Conservation (phyloP, 352 stramenopile species). For the Blastocystis sp. region DNA sequence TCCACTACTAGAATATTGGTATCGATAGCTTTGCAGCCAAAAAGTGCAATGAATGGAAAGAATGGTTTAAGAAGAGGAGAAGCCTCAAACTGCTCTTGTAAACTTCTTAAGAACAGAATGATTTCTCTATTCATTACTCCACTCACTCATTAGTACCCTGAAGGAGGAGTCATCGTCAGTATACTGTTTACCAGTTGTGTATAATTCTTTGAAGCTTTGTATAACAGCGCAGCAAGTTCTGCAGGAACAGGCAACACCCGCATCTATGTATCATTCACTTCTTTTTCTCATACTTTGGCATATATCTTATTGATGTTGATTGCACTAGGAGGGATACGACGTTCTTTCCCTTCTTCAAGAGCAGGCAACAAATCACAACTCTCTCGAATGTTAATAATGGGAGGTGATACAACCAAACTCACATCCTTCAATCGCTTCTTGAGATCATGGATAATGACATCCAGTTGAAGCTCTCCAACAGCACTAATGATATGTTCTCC, state of each 20-base stretch:
- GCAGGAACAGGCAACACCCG: constrained; percentile 6
- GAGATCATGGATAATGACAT: constrained; percentile 51
- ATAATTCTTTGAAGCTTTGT: background rate
- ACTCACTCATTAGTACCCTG: background rate
- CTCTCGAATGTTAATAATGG: constrained; percentile 59
- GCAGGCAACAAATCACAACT: constrained; percentile 1
- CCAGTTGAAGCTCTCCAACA: constrained; percentile 84
- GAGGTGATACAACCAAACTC: constrained; percentile 23
- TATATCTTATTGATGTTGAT: background rate
- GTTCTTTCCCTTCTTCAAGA: constrained; percentile 42
- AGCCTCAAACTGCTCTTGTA: constrained; percentile 1
- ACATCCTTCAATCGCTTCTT: background rate
- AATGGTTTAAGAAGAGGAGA: constrained; percentile 26
- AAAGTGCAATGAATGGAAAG: background rate
- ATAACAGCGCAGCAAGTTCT: background rate
- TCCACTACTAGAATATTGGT: constrained; percentile 23
- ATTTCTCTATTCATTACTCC: background rate
- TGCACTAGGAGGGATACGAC: background rate
- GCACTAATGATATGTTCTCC: constrained; percentile 85
- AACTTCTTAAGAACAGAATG: background rate
- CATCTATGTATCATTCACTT: background rate
- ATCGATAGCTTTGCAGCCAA: constrained; percentile 22
- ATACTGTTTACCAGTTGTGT: background rate
- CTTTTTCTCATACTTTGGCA: background rate
- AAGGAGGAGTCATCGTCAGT: background rate